Conservation (phyloP, 129 eudicot genomes). For the sunflower (Helianthus annuus) region DNA sequence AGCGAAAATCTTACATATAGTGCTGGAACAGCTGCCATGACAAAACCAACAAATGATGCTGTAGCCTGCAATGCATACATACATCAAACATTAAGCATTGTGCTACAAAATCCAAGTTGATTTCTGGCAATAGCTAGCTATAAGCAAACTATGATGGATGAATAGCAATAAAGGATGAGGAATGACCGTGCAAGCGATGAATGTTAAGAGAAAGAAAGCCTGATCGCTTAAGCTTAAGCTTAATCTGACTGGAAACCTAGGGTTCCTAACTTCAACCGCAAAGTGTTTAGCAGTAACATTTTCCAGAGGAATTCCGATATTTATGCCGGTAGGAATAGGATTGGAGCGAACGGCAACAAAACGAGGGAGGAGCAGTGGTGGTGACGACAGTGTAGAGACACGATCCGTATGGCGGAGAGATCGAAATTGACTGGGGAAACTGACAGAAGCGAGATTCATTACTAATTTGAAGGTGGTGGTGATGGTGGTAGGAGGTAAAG, state of each 20-base stretch:
- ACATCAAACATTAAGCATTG: constrained; percentile 12
- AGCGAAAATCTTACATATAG: constrained; percentile 50
- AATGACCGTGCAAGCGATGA: constrained; percentile 76
- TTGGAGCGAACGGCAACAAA: constrained; percentile 18
- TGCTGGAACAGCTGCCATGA: constrained; percentile 75
- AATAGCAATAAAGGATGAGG: background rate
- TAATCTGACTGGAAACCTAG: constrained; percentile 42
- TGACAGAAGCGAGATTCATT: constrained; percentile 19
- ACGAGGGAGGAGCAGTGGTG: constrained; percentile 3
- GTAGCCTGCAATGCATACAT: constrained; percentile 64
- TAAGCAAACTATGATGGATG: too few species aligned
- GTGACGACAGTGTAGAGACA: background rate
- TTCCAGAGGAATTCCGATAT: background rate
- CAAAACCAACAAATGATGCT: constrained; percentile 58
- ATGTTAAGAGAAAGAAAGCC: constrained; percentile 66
- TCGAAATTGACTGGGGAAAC: background rate
- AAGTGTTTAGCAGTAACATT: constrained; percentile 9
- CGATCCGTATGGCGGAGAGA: constrained; percentile 16
- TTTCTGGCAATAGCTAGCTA: too few species aligned
- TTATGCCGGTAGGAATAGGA: background rate
- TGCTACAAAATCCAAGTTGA: background rate
- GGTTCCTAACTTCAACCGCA: constrained; percentile 44
- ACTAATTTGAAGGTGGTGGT: background rate
- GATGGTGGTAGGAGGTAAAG: background rate
- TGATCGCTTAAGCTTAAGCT: constrained; percentile 60